Percentiles rank a stretch among this genome's conserved stretches.
These are phyloP conservation scores for Bonia amplexicaulis DNA, from an alignment of 176 grass and related monocot genomes.

Conservation along the genomic window DNA sequence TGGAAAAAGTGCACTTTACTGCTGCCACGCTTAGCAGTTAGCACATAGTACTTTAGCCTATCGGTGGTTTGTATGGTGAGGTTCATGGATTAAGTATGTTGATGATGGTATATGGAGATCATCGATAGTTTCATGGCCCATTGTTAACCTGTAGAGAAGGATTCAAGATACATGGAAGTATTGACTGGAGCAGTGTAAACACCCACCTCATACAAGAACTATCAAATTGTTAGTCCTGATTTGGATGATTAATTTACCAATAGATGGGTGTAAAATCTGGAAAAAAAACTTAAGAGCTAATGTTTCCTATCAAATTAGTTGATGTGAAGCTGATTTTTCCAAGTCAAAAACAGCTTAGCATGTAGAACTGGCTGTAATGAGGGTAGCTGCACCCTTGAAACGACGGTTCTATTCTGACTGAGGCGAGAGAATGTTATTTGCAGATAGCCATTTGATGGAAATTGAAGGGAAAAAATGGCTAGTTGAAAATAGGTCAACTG, in stretches of 20 bases:
- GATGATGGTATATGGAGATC: conserved; percentile 15
- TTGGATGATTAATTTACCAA: conserved; percentile 20
- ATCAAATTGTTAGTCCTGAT: conserved; percentile 8
- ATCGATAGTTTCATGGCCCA: conserved; percentile 17
- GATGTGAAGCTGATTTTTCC: conserved; percentile 30
- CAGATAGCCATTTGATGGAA: conserved; percentile 25
- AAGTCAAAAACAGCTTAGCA: conserved; percentile 29
- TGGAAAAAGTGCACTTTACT: conserved; percentile 20
- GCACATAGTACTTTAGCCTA: conserved; percentile 26
- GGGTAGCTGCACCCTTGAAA: conserved; percentile 29
- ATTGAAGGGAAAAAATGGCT: conserved; percentile 29
- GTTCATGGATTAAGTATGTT: conserved; percentile 15
- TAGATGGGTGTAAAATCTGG: conserved; percentile 28
- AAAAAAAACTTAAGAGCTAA: conserved; percentile 20
- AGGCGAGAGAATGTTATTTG: conserved; percentile 21
- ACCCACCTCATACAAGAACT: conserved; percentile 10
- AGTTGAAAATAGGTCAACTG: conserved; percentile 33
- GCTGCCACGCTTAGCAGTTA: conserved; percentile 19
- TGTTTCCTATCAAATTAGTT: conserved; percentile 33
- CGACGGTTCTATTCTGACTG: conserved; percentile 13
- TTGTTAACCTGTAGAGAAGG: conserved; percentile 35
- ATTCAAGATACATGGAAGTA: conserved; percentile 13
- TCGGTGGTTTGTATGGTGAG: conserved; percentile 7
- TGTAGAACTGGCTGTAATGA: conserved; percentile 16
- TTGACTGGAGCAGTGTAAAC: conserved; percentile 30